Evolutionary conservation across 768 basidiomycete species (phyloP), one percentile per base, ranked within the genome.

Genomic region (Lepiota brunneoincarnata): DNA sequence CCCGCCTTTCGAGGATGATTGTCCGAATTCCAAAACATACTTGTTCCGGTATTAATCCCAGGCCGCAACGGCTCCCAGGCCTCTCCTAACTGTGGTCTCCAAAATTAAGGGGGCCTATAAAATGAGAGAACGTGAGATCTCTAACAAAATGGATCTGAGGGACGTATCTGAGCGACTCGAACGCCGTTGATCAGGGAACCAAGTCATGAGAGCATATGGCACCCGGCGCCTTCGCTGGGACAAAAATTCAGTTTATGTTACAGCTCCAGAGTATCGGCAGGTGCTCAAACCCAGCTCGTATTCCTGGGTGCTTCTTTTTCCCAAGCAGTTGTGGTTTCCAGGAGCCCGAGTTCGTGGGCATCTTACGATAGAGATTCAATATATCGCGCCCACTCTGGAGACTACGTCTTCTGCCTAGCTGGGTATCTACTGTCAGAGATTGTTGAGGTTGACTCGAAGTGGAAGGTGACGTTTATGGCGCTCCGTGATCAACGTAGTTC

Each of bases 231-330:
- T 10, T 17, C 6, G 17, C 24, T 38, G 43, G 42, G 35, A 39
- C 37, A 26, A 52, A 26, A 44, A 40, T 54, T 28, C 36, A 28
- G 26, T 36, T 24, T 45, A 46, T 36, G 51, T 38, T 46, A 31
- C 28, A 18, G 36, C 41, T 17, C 44, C 44, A 34, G 35, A 21
- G 18, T 10, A 36, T 28, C 28, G 43, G 44, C 17, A 28, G 21
- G 42, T 18, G 18, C 20, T 23, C 40, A 5, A 14, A 11, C 35
- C 24, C 48, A 45, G 47, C 31, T 49, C 43, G 47, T 49, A 49
- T 20, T 40, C 36, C 24, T 36, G 21, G 45, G 35, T 15, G 21
- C 48, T 51, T 55, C 48, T 56, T 57, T 43, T 60, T 55, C 56
- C 56, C 59, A 57, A 38, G 49, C 48, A 41, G 40, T 18, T 47